phyloP scores from a whole-genome alignment of 139 green algal genomes.

The Micromonas pusilla region DNA sequence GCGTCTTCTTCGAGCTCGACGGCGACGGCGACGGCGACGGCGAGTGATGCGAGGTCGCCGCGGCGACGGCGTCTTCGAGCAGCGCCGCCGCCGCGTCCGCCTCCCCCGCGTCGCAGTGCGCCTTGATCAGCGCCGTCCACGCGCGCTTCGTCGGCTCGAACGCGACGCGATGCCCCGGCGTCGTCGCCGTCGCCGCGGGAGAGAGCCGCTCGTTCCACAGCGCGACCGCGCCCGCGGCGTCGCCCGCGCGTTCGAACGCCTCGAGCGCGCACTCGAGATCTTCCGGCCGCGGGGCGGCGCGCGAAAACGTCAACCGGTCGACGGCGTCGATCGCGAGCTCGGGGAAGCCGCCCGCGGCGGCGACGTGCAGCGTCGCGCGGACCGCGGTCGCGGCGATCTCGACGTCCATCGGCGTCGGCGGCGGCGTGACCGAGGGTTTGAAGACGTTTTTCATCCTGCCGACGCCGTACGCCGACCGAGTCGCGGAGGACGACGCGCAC shows the following conservation, averaged over 20 bases:
- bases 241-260: neutral
- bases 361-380: neutral
- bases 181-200: too few relatives aligned
- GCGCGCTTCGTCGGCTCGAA: neutral
- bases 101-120: slow-evolving; percentile 8
- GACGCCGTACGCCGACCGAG: too few relatives aligned
- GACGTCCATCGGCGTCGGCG: too few relatives aligned
- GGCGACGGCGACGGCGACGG: too few relatives aligned
- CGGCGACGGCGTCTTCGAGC: neutral
- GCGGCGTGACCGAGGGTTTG: too few relatives aligned
- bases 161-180: too few relatives aligned
- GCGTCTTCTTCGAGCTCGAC: neutral
- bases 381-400: too few relatives aligned
- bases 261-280: neutral
- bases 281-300: neutral
- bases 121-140: slow-evolving; percentile 4
- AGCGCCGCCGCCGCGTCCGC: neutral
- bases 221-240: neutral
- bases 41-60: neutral
- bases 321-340: neutral
- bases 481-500: too few relatives aligned
- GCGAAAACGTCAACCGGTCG: neutral
- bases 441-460: too few relatives aligned
- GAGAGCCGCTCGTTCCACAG: too few relatives aligned
- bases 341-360: neutral